A percentile compares a stretch with the other conserved stretches of the same genome.
phyloP scores from a whole-genome alignment of 163 green algal genomes.

The Coccomyxa subellipsoidea region DNA sequence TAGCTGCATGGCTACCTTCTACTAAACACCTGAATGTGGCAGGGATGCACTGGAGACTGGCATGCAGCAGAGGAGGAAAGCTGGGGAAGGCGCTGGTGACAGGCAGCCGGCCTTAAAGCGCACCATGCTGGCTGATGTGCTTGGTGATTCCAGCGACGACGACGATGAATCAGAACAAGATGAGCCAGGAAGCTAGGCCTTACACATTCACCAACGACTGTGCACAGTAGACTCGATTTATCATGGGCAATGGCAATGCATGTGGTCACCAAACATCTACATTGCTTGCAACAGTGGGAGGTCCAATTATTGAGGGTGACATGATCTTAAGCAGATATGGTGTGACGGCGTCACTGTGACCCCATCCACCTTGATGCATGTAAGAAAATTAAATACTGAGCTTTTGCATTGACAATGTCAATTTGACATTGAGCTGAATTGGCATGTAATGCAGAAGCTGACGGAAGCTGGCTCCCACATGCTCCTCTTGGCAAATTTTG shows the following conservation, averaged over 20 bases:
- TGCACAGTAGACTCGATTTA: neutral
- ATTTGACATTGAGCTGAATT: too few species aligned
- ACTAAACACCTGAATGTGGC: neutral
- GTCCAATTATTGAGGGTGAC: neutral
- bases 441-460: too few species aligned
- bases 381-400: too few species aligned
- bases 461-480: too few species aligned
- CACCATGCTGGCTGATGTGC: neutral
- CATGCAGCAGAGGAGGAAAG: neutral
- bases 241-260: neutral
- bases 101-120: neutral
- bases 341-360: too few species aligned
- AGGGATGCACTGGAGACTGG: neutral
- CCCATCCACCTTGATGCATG: too few species aligned
- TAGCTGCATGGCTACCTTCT: neutral
- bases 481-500: too few species aligned
- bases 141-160: neutral
- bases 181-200: neutral
- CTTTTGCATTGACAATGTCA: too few species aligned
- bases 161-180: neutral
- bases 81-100: neutral
- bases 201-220: neutral
- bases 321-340: neutral
- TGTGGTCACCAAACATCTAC: neutral
- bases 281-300: neutral